Conservation (phyloP, 2,329 filamentous ascomycete species). For the Esteya vermicola region DNA sequence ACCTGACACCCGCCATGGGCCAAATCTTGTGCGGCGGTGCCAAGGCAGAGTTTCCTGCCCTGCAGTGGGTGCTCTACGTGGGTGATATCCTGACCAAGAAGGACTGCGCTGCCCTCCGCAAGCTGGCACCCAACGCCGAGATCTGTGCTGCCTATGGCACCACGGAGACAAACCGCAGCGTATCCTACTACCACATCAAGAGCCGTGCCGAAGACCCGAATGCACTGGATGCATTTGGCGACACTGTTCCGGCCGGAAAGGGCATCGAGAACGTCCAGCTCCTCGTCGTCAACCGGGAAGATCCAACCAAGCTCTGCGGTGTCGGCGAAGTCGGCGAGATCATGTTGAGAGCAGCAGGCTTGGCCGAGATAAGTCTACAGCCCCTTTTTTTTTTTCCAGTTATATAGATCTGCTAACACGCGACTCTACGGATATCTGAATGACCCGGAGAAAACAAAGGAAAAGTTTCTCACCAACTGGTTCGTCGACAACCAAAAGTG, state of each 20-base stretch:
- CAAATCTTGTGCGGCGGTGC: constrained; percentile 85
- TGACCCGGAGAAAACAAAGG: constrained; percentile 36
- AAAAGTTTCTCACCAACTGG: constrained; percentile 75
- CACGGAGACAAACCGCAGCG: constrained; percentile 69
- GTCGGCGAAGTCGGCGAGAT: constrained; percentile 78
- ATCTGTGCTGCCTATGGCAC: constrained; percentile 80
- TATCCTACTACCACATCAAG: constrained; percentile 71
- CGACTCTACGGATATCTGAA: constrained; percentile 32
- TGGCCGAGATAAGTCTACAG: no score
- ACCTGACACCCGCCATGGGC: constrained; percentile 92
- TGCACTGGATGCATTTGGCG: constrained; percentile 29
- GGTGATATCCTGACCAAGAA: constrained; percentile 78
- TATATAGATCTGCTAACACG: no score
- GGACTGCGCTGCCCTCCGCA: constrained; percentile 65
- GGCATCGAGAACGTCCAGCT: constrained; percentile 87
- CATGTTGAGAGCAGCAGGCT: constrained; percentile 65
- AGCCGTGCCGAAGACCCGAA: constrained; percentile 46
- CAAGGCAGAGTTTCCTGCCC: constrained; percentile 56
- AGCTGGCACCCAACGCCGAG: constrained; percentile 60
- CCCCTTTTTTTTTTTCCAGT: no score
- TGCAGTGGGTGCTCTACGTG: constrained; percentile 79
- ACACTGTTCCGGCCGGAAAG: constrained; percentile 68
- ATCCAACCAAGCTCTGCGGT: constrained; percentile 54
- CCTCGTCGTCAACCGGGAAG: constrained; percentile 61
- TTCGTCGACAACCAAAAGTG: constrained; percentile 67